These are phyloP conservation scores for Penicillium sp. DNA, from an alignment of 2,329 filamentous ascomycete species.

Conservation along the genomic window DNA sequence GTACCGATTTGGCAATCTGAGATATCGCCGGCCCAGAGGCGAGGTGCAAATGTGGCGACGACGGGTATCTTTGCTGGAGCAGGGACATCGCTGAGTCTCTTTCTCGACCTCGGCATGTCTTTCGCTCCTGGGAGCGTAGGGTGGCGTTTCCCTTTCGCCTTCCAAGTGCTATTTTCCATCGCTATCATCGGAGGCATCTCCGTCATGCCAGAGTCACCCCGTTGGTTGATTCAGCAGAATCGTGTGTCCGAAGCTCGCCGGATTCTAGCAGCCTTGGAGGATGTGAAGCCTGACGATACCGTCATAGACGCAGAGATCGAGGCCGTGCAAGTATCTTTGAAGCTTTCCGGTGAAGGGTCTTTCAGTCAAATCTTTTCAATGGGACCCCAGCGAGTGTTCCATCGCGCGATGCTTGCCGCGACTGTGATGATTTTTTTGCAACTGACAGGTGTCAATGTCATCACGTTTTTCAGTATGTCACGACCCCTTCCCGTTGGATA, in stretches of 20 bases:
- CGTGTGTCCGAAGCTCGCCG: conserved; percentile 9
- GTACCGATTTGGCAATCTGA: conserved; percentile 20
- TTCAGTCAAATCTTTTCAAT: conserved; percentile 16
- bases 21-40: conserved; percentile 13
- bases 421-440: conserved; percentile 16
- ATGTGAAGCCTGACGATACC: conserved; percentile 2
- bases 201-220: conserved; percentile 20
- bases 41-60: conserved; percentile 17
- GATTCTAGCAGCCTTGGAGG: conserved; percentile 11
- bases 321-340: conserved; percentile 13
- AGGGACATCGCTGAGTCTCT: conserved; percentile 13
- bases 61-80: conserved; percentile 7
- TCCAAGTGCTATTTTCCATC: conserved; percentile 16
- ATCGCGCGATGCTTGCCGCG: conserved; percentile 15
- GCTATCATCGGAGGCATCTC: conserved; percentile 8
- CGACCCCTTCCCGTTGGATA: neutral
- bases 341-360: conserved; percentile 11
- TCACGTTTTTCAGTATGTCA: conserved; percentile 17
- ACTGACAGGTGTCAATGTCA: conserved; percentile 18
- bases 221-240: conserved; percentile 16
- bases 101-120: conserved; percentile 20
- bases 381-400: conserved; percentile 20
- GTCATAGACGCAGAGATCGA: conserved; percentile 10
- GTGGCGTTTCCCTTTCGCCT: conserved; percentile 18
- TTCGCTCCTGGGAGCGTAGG: conserved; percentile 12